Evolutionary conservation across 805 yeast species (phyloP).

Genomic region (Starmerella roubikii): DNA sequence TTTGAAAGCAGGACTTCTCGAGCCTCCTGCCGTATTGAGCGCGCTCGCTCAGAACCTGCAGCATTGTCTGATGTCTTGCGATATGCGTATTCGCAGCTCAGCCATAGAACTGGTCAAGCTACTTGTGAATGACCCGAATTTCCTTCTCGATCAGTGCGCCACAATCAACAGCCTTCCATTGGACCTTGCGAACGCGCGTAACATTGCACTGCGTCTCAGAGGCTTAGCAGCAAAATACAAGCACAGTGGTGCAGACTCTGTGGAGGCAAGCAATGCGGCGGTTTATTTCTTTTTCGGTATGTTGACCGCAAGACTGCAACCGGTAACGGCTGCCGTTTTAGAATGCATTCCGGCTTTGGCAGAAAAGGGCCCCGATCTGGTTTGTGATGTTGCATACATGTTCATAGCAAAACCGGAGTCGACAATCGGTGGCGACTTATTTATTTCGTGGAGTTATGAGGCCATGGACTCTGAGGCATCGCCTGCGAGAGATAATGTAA

Average conservation of each 20-base stretch:
- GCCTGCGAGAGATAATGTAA: not conserved
- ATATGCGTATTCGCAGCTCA: slow-evolving; percentile 8
- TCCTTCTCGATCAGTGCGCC: slow-evolving; percentile 35
- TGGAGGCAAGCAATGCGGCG: slow-evolving; percentile 26
- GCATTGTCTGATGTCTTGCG: slow-evolving; percentile 13
- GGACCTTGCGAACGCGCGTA: slow-evolving; percentile 57
- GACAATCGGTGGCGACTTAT: not conserved
- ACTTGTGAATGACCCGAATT: slow-evolving; percentile 1
- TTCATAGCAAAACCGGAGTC: slow-evolving; percentile 15
- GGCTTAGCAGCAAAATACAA: slow-evolving; percentile 35
- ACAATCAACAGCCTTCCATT: slow-evolving; percentile 62
- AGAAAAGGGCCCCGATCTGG: slow-evolving; percentile 5
- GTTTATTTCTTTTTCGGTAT: slow-evolving; percentile 52
- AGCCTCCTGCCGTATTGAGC: no score
- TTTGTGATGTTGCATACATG: slow-evolving; percentile 10
- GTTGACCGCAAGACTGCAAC: slow-evolving; percentile 62
- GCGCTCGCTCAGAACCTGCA: no score
- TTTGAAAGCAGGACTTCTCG: no score
- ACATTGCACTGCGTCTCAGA: slow-evolving; percentile 55
- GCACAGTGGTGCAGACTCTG: slow-evolving; percentile 20
- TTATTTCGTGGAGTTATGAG: not conserved
- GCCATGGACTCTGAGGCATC: not conserved
- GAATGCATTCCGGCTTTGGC: slow-evolving; percentile 43
- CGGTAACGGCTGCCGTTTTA: slow-evolving; percentile 67
- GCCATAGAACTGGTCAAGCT: slow-evolving; percentile 11